A percentile compares a stretch with the other conserved stretches of the same genome.
These are phyloP conservation scores for Parascedosporium putredinis DNA, from an alignment of 2,329 filamentous ascomycete genomes.

Conservation along the genomic window DNA sequence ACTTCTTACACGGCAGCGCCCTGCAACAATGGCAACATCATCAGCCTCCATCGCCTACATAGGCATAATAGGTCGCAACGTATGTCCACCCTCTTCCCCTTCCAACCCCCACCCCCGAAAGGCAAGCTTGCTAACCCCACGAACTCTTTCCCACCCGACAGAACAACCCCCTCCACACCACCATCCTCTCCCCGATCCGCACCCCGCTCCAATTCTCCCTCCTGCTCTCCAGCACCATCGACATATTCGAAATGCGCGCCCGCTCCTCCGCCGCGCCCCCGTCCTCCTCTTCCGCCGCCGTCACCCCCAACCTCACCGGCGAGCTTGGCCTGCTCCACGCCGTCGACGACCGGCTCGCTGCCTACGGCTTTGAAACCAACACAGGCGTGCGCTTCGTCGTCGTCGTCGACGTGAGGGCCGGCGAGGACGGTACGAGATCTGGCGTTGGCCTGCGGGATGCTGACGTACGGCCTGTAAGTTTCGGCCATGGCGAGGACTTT, in stretches of 20 bases:
- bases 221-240: slow-evolving; percentile 79
- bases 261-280: slow-evolving; percentile 60
- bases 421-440: slow-evolving; percentile 31
- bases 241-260: slow-evolving; percentile 82
- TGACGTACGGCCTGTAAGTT: slow-evolving; percentile 64
- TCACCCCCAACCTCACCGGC: slow-evolving; percentile 49
- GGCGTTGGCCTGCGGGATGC: slow-evolving; percentile 59
- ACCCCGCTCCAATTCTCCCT: slow-evolving; percentile 85
- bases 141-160: slow-evolving; percentile 32
- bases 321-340: slow-evolving; percentile 89
- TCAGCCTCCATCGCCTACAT: slow-evolving; percentile 84
- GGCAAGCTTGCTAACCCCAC: no score
- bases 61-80: slow-evolving; percentile 86
- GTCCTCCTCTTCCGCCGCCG: slow-evolving; percentile 24
- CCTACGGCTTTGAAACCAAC: slow-evolving; percentile 95
- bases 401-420: slow-evolving; percentile 81
- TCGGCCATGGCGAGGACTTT: no score
- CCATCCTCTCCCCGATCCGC: slow-evolving; percentile 46
- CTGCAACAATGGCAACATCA: slow-evolving; percentile 41
- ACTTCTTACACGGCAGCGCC: not conserved
- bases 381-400: slow-evolving; percentile 86
- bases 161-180: slow-evolving; percentile 87
- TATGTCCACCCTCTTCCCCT: slow-evolving; percentile 28
- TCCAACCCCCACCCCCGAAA: not conserved
- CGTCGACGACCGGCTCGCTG: slow-evolving; percentile 82